Evolutionary conservation across 2,329 filamentous ascomycete genomes (phyloP), one percentile per base, ranked within the genome.

Genomic region (Gremmenia infestans): DNA sequence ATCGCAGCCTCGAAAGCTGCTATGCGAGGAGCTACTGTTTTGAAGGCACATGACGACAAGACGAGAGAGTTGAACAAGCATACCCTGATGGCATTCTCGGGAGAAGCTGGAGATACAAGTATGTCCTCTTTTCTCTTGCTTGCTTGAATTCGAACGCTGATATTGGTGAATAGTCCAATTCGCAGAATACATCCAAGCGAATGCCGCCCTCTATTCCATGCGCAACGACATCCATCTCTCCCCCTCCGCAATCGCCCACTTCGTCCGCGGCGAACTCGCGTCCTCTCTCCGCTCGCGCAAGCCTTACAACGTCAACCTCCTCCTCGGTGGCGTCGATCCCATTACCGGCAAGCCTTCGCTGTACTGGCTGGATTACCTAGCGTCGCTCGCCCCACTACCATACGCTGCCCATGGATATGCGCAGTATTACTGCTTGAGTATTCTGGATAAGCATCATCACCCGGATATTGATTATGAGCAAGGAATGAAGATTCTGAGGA

Each of bases 401-500:
- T 99, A 99, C 71, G 95, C 94, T 49, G 94, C 94, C 59, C 95
- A 99, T 68, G 94, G 94, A 66, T 99, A 99, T 76, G 94, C 94
- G 66, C 94, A 99, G 76, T 97, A 97, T 81, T 99, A 99, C 81
- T 99, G 94, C 74, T 81, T 99, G 59, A 95, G 91, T 6, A 95
- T 96, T 66, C 85, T 99, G 51, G 94, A 99, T 78, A 99, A 99
- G 80, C 94, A 99, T 73, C 94, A 99, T 73, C 89, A 97, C 70
- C 93, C 94, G 48, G 88, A 97, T 70, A 97, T 99, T 73, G 83
- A 82, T 59, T 85, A 94, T 53, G 91, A 88, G 60, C 83, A 96
- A 73, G 94, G 94, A 55, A 83, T 96, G 76, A 94, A 96, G 80
- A 85, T 99, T 61, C 78, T 99, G 68, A 87, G 84, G 67, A 88